Evolutionary conservation across 2,329 filamentous ascomycete species (phyloP), one percentile per base, ranked within the genome.

Genomic region (Blumeria hordei): DNA sequence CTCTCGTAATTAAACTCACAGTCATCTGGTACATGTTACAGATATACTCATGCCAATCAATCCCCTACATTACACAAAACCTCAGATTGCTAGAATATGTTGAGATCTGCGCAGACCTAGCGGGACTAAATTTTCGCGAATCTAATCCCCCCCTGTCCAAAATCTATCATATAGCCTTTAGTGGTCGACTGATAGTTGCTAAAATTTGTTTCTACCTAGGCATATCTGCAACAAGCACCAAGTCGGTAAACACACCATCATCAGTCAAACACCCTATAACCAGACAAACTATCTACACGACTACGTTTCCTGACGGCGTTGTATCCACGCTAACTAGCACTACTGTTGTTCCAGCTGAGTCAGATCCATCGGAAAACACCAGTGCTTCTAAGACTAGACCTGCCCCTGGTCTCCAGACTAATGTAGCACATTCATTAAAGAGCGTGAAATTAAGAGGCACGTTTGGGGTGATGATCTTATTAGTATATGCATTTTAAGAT

Each of bases 241-340:
- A 45, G 6, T 9, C n/a, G n/a, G n/a, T 4, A 16, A 36, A 37
- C 28, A 12, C 7, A 16, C 21, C 45, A 37, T 47, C 53, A n/a
- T 21, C 34, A n/a, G 39, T 12, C 12, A 10, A 3, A 9, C 28
- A 33, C 8, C 18, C 39, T 10, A 21, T 45, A 43, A 47, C 37
- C n/a, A 39, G 43, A 45, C 16, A 54, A 36, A 54, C 53, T 8
- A 32, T 44, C 47, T 55, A 54, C 56, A 60, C 35, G 57, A 53
- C 18, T 12, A 50, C 53, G 3, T 33, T 35, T 35, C 53, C 53
- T 14, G 18, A 54, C 18, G 53, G 53, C 2, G 32, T 32, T 16
- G 28, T 54, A 9, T 35, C 28, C 21, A 54, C 53, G 6, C n/a
- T 45, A 10, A 54, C 53, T n/a, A 45, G 53, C 21, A 33, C 47